Percentiles rank a stretch among this genome's conserved stretches.
phyloP scores from a whole-genome alignment of 306 rosid genomes.

The Acmispon strigosus region DNA sequence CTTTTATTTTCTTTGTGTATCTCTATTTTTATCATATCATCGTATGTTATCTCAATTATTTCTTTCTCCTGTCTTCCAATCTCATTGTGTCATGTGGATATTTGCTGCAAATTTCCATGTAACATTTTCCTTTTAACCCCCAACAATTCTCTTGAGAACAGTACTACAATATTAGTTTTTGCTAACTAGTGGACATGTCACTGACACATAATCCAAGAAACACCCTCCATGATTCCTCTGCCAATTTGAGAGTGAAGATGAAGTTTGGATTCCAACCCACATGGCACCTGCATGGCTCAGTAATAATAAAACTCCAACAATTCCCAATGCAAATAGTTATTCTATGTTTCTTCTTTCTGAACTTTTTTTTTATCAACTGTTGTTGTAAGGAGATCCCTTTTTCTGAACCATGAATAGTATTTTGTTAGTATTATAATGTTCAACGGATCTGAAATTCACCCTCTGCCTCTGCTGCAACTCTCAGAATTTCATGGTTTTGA shows the following conservation, averaged over 20 bases:
- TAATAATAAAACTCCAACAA: constrained; percentile 26
- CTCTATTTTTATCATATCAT: no score
- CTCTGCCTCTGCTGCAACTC: constrained; percentile 47
- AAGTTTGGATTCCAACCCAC: constrained; percentile 38
- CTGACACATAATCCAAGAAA: constrained; percentile 15
- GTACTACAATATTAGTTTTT: background rate
- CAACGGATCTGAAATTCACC: constrained; percentile 50
- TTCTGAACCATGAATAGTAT: constrained; percentile 28
- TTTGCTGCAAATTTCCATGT: no score
- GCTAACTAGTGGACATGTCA: background rate
- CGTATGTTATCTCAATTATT: no score
- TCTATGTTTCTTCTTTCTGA: constrained; percentile 2
- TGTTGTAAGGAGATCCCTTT: constrained; percentile 22
- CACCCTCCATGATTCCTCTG: constrained; percentile 44
- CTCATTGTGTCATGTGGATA: no score
- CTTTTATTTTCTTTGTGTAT: no score
- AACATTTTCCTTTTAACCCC: background rate
- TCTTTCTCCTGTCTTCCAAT: no score
- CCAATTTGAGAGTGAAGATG: constrained; percentile 18
- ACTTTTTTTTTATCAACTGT: background rate
- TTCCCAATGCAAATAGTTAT: constrained; percentile 38
- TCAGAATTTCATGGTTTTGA: constrained; percentile 51
- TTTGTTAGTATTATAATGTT: constrained; percentile 28
- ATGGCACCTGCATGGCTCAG: constrained; percentile 33
- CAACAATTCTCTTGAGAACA: constrained; percentile 21